phyloP scores from a whole-genome alignment of 148 eudicot species.

The Camellia sinensis region DNA sequence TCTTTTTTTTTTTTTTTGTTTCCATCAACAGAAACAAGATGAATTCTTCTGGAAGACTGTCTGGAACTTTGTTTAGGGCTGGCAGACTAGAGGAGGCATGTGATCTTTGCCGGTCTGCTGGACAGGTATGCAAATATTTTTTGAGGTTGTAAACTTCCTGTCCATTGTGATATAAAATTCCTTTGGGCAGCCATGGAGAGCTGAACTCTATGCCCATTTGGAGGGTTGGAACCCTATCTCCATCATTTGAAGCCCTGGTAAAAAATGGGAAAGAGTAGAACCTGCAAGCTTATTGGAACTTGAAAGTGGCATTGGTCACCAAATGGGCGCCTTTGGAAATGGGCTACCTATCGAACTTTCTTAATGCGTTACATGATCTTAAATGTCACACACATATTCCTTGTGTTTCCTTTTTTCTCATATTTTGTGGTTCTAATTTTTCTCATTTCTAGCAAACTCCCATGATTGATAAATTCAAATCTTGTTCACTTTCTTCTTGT shows the following conservation, averaged over 20 bases:
- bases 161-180: constrained; percentile 19
- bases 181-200: constrained; percentile 85
- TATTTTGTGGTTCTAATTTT: too few species aligned
- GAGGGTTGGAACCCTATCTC: constrained; percentile 65
- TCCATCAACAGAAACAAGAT: constrained; percentile 74
- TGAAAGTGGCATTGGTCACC: too few species aligned
- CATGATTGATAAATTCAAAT: too few species aligned
- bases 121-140: constrained; percentile 59
- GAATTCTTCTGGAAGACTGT: constrained; percentile 92
- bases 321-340: too few species aligned
- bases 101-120: constrained; percentile 92
- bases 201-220: constrained; percentile 77
- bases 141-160: constrained; percentile 8
- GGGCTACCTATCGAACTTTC: too few species aligned
- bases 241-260: constrained; percentile 43
- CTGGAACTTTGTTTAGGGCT: constrained; percentile 85
- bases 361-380: too few species aligned
- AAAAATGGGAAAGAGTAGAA: too few species aligned
- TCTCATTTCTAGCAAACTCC: too few species aligned
- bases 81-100: constrained; percentile 93
- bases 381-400: too few species aligned
- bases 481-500: too few species aligned
- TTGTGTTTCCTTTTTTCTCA: too few species aligned
- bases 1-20: constrained; percentile 22
- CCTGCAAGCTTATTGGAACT: too few species aligned